These are phyloP conservation scores for Ganoderma multipileum DNA, from an alignment of 1,284 basidiomycete genomes.

Conservation along the genomic window DNA sequence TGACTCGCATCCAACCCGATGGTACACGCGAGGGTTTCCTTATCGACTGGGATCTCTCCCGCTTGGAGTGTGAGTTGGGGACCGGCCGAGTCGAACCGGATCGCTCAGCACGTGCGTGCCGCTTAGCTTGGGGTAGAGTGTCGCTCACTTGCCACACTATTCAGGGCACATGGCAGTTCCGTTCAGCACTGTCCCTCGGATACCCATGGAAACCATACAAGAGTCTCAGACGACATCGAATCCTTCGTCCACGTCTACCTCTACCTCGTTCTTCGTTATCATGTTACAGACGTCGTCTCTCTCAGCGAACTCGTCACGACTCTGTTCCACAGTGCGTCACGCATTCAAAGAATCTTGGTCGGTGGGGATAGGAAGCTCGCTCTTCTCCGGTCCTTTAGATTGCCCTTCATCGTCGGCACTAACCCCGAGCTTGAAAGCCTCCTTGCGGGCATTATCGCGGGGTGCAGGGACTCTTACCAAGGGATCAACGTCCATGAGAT, in stretches of 20 bases:
- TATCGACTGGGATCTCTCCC: constrained; percentile 22
- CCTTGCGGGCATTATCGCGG: neutral
- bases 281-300: neutral
- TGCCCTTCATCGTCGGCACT: neutral
- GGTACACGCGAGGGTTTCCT: neutral
- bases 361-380: neutral
- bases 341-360: neutral
- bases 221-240: constrained; percentile 20
- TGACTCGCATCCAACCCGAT: constrained; percentile 6
- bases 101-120: constrained; percentile 6
- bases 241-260: constrained; percentile 11
- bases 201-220: constrained; percentile 6
- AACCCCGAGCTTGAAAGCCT: neutral
- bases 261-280: neutral
- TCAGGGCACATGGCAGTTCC: constrained; percentile 20
- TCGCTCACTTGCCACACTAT: neutral
- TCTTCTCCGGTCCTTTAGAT: neutral
- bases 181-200: constrained; percentile 2
- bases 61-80: neutral
- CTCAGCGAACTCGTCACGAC: neutral
- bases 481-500: too few species aligned
- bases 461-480: too few species aligned
- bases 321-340: neutral
- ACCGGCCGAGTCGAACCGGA: neutral
- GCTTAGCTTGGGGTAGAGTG: neutral